Evolutionary conservation across 371 early-diverging fungal species (phyloP).

Genomic region (Apophysomyces variabilis): DNA sequence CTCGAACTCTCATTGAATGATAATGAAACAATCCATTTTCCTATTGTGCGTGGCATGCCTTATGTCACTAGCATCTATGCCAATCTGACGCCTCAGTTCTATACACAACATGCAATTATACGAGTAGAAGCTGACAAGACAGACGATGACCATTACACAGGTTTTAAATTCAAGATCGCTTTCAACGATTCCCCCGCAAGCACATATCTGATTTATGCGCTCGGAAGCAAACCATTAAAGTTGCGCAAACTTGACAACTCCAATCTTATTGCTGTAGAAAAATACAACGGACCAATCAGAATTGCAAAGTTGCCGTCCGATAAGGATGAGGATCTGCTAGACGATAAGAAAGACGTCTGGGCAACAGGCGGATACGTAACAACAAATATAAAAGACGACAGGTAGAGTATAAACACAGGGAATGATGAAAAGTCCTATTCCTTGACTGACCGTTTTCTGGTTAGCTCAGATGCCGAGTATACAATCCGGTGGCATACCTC

Average conservation of each 20-base stretch:
- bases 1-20: conserved; percentile 20
- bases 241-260: conserved; percentile 21
- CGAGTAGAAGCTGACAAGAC: conserved; percentile 24
- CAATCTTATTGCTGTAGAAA: conserved; percentile 30
- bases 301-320: conserved; percentile 50
- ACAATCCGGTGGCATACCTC: conserved; percentile 50
- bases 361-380: conserved; percentile 40
- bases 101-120: conserved; percentile 50
- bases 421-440: background rate
- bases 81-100: conserved; percentile 55
- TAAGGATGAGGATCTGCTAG: conserved; percentile 41
- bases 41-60: conserved; percentile 56
- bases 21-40: conserved; percentile 37
- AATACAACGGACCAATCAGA: conserved; percentile 54
- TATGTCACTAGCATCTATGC: conserved; percentile 53
- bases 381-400: background rate
- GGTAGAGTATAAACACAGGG: background rate
- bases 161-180: conserved; percentile 40
- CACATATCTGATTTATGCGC: conserved; percentile 44
- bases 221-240: conserved; percentile 38
- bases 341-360: conserved; percentile 53
- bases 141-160: conserved; percentile 23
- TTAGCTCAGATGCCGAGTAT: conserved; percentile 38
- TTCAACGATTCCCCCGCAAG: conserved; percentile 44
- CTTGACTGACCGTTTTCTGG: background rate